Percentiles rank a stretch among this genome's conserved stretches.
phyloP scores from a whole-genome alignment of 331 rosid genomes.

The Pyrus hybrid region DNA sequence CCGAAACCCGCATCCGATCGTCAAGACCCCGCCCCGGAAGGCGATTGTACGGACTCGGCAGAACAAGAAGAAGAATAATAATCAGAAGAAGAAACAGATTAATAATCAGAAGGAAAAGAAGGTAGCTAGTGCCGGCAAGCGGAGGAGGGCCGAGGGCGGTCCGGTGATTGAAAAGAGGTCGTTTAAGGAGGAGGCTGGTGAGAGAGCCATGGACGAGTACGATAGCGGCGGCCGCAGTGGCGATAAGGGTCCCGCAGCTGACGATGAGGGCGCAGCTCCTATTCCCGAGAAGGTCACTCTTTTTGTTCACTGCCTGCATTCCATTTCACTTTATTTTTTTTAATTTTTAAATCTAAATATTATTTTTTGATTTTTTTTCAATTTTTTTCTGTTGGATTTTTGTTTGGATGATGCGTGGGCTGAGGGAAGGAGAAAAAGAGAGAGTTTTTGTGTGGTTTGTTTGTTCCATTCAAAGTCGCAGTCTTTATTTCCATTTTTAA shows the following conservation, averaged over 20 bases:
- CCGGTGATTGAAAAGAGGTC: conserved; percentile 8
- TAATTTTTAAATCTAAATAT: not conserved
- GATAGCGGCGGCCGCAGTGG: conserved; percentile 75
- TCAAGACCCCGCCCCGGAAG: not conserved
- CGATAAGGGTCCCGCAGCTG: conserved; percentile 58
- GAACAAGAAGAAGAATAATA: conserved; percentile 4
- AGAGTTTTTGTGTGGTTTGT: too few species aligned
- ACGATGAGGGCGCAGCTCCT: conserved; percentile 63
- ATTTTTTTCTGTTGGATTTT: not conserved
- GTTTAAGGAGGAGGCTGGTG: conserved; percentile 17
- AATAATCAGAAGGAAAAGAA: conserved; percentile 5
- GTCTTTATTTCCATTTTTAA: too few species aligned
- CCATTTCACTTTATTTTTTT: not conserved
- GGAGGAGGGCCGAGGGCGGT: not conserved
- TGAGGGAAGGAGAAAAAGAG: too few species aligned
- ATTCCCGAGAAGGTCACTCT: conserved; percentile 79
- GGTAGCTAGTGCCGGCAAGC: conserved; percentile 21
- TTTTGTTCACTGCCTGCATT: not conserved
- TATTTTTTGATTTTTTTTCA: not conserved
- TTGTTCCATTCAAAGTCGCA: too few species aligned
- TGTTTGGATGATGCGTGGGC: too few species aligned
- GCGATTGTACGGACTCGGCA: conserved; percentile 14
- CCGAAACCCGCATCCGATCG: conserved; percentile 17
- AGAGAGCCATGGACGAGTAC: conserved; percentile 56
- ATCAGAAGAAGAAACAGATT: not conserved